Conservation (phyloP, 2,329 filamentous ascomycete species). For the Pseudocercospora macadamiae region DNA sequence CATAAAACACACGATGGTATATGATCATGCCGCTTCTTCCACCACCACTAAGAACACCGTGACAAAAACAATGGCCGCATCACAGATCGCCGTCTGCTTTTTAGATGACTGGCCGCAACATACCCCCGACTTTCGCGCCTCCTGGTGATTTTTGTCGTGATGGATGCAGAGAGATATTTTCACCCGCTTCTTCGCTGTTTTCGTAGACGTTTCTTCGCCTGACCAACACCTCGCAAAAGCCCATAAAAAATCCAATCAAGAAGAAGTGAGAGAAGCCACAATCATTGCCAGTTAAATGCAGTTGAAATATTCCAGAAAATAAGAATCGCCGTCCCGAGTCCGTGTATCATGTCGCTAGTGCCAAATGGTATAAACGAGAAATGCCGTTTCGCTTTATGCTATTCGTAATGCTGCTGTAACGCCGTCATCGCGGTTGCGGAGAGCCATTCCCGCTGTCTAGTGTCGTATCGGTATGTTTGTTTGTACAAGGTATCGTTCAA, state of each 20-base stretch:
- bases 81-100: slow-evolving; percentile 9
- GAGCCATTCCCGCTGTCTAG: slow-evolving; percentile 24
- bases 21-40: slow-evolving; percentile 11
- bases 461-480: slow-evolving; percentile 23
- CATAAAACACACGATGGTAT: slow-evolving; percentile 9
- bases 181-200: slow-evolving; percentile 2
- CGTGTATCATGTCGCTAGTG: slow-evolving; percentile 17
- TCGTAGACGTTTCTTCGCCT: background rate
- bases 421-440: slow-evolving; percentile 26
- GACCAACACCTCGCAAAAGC: slow-evolving; percentile 5
- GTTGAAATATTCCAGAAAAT: slow-evolving; percentile 2
- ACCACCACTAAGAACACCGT: slow-evolving; percentile 11
- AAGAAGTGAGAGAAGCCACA: slow-evolving; percentile 8
- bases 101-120: background rate
- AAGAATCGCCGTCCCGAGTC: slow-evolving; percentile 5
- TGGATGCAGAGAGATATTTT: slow-evolving; percentile 1
- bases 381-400: slow-evolving; percentile 26
- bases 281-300: slow-evolving; percentile 9
- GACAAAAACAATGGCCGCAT: slow-evolving; percentile 7
- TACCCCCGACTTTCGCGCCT: background rate
- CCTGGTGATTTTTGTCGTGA: slow-evolving; percentile 3
- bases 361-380: slow-evolving; percentile 16
- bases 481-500: slow-evolving; percentile 32
- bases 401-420: slow-evolving; percentile 32
- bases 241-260: slow-evolving; percentile 3